These are phyloP conservation scores for Phialophora verrucosa DNA, from an alignment of 2,329 filamentous ascomycete genomes.

Conservation along the genomic window DNA sequence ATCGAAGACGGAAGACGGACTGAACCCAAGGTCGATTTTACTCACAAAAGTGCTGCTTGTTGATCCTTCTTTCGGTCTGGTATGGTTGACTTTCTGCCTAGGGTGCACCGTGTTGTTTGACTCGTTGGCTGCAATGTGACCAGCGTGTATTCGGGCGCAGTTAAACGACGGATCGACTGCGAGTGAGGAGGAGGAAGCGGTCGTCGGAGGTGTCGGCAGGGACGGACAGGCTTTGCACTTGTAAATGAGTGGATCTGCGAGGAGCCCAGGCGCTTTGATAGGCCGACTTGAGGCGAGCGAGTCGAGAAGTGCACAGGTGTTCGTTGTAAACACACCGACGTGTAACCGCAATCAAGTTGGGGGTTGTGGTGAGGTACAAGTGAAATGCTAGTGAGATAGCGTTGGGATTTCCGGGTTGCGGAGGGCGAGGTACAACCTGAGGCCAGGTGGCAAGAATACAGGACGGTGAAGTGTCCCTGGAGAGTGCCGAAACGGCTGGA, in stretches of 20 bases:
- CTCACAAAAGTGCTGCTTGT: constrained; percentile 30
- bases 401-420: neutral
- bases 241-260: constrained; percentile 12
- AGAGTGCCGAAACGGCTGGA: constrained; percentile 12
- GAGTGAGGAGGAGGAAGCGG: constrained; percentile 5
- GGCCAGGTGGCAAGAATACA: constrained; percentile 33
- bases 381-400: constrained; percentile 17
- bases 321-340: constrained; percentile 17
- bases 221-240: constrained; percentile 6
- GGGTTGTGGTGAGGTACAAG: constrained; percentile 14
- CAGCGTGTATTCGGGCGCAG: constrained; percentile 13
- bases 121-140: constrained; percentile 7
- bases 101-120: constrained; percentile 7
- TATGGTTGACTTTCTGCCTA: neutral
- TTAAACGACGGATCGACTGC: neutral
- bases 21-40: constrained; percentile 25
- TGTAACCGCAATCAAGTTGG: constrained; percentile 14
- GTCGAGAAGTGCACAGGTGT: constrained; percentile 28
- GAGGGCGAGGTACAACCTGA: constrained; percentile 27
- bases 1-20: constrained; percentile 27
- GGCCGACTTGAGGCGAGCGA: neutral
- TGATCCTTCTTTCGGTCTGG: constrained; percentile 16
- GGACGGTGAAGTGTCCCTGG: constrained; percentile 7
- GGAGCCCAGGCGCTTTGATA: neutral
- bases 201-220: constrained; percentile 12